A percentile compares a stretch with the other conserved stretches of the same genome.
These are phyloP conservation scores for Pythium periplocum DNA, from an alignment of 352 stramenopile genomes.

Conservation along the genomic window DNA sequence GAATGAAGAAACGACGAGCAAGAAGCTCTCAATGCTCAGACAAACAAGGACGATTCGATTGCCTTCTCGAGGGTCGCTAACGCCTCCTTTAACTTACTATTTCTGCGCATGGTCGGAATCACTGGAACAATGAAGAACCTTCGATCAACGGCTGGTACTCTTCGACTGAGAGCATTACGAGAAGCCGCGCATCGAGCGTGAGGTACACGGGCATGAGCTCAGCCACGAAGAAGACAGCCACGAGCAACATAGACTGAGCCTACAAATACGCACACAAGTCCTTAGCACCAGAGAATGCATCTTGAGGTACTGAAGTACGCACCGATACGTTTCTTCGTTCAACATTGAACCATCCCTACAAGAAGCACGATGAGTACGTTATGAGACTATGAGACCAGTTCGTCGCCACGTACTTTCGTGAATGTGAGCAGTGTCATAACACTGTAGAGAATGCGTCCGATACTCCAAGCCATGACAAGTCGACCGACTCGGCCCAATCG, in stretches of 20 bases:
- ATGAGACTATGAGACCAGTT: neutral
- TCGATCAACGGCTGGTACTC: constrained; percentile 73
- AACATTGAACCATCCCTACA: constrained; percentile 82
- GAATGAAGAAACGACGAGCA: too few species aligned
- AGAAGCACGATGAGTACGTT: neutral
- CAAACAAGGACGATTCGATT: too few species aligned
- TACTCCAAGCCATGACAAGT: constrained; percentile 78
- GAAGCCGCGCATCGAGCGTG: constrained; percentile 62
- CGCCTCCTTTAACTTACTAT: too few species aligned
- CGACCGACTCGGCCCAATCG: constrained; percentile 53
- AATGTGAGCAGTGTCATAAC: constrained; percentile 87
- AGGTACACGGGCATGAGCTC: constrained; percentile 80
- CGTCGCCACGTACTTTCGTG: constrained; percentile 43
- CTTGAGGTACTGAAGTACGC: constrained; percentile 1
- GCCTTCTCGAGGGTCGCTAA: too few species aligned
- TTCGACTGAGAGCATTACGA: constrained; percentile 78
- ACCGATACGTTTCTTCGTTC: constrained; percentile 62
- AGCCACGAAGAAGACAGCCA: constrained; percentile 71
- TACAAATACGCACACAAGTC: constrained; percentile 7
- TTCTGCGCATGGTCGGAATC: neutral
- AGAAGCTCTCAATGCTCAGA: too few species aligned
- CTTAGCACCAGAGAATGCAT: too few species aligned
- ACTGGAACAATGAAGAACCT: constrained; percentile 51
- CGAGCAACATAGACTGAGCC: constrained; percentile 79
- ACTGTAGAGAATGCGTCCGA: constrained; percentile 83